Evolutionary conservation across 805 yeast genomes (phyloP), one percentile per base, ranked within the genome.

Genomic region (Candida xyloterini): DNA sequence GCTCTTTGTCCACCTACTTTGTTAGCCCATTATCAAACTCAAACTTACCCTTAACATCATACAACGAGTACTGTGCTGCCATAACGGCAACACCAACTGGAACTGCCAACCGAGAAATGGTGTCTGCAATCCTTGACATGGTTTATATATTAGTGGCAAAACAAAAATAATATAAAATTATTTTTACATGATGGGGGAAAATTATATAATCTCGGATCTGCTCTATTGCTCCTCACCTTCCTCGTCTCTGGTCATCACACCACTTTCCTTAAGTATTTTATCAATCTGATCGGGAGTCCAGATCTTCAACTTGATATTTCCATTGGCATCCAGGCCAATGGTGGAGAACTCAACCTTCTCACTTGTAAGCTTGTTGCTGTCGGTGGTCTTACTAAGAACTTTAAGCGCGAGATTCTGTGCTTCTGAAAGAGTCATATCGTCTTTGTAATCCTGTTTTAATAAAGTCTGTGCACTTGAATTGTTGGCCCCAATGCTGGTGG

Each of bases 291-390:
- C 63, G 15, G 90, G 95, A 44, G 68, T 75, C 90, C 91, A 93
- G 50, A 93, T 78, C 60, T 78, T 81, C 54, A 82, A 83, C 38
- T 70, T 59, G 22, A 84, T 68, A 41, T 77, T 68, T 26, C 80
- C 84, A 27, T 68, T 60, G 27, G 53, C 54, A 37, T 61, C 63
- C 55, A 68, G 58, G 43, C 74, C 73, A 46, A 84, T 76, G 4
- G 97, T 89, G 27, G 97, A 90, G 60, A 93, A 84, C 68, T 93
- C 99, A 52, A 93, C 73, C 68, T 91, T 91, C 43, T 90, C 96
- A 60, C 89, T 77, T 25, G 89, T 84, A 58, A 93, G 72, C 40
- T 85, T 78, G 27, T 95, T 78, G 38, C 85, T 73, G 63, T 93
- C 99, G 71, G 95, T 88, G 7, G 99, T 93, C 71, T 93, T 93